phyloP scores from a whole-genome alignment of 495 filamentous ascomycete species.

The Aspergillus coremiiformis region DNA sequence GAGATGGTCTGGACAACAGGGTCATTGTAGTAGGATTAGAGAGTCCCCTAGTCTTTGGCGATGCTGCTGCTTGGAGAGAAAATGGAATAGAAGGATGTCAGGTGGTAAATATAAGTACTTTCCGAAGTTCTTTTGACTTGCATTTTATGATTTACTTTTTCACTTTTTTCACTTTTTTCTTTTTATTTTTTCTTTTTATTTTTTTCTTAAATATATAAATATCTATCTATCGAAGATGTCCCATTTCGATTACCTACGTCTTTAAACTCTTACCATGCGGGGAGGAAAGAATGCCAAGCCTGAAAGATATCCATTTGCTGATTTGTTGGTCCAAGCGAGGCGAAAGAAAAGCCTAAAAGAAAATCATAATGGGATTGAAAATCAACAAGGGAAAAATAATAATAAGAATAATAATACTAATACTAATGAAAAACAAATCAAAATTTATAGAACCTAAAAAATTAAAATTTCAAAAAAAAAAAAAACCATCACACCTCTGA shows the following conservation, averaged over 20 bases:
- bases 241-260: not conserved
- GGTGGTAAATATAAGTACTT: too few relatives aligned
- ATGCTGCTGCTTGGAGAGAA: too few relatives aligned
- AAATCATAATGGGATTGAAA: not conserved
- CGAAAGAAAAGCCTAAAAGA: constrained; percentile 1
- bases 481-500: not conserved
- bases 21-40: too few relatives aligned
- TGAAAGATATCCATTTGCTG: constrained; percentile 21
- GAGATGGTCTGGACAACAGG: too few relatives aligned
- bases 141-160: too few relatives aligned
- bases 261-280: constrained; percentile 25
- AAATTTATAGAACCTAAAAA: not conserved
- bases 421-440: not conserved
- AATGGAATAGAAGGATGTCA: too few relatives aligned
- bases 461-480: not conserved
- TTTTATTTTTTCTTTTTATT: not conserved
- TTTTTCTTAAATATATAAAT: not conserved
- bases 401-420: not conserved
- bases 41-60: too few relatives aligned
- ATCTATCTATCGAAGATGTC: not conserved
- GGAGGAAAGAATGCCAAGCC: constrained; percentile 30
- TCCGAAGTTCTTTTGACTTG: too few relatives aligned
- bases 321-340: constrained; percentile 26
- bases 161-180: too few relatives aligned
- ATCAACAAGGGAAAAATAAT: not conserved